Base-by-base conservation (phyloP, 257 asterid genomes). In the Nicotiana attenuata region DNA sequence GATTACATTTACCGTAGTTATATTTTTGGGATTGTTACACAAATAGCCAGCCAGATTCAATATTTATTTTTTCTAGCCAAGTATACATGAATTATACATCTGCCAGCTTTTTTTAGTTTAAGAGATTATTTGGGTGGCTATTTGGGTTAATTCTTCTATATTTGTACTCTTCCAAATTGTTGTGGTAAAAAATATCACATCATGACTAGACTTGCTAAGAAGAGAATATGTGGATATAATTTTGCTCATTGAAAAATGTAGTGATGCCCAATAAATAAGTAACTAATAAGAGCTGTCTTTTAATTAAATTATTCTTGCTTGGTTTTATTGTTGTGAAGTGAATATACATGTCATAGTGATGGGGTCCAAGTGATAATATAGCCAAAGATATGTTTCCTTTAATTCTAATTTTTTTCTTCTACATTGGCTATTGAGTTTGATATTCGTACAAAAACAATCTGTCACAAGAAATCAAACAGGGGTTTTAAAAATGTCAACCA, bases 1-100 rank as follows among this genome's bases (percentile, higher is more conserved):
- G 81, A 73, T 64, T 87, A 84, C 88, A 90, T 11, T 9, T 83
- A 64, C 35, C 78, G 14, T 73, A 22, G 1, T 13, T 52, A 0
- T 41, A 41, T 7, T 50, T 50, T 29, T 26, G 28, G 28, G 28
- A 26, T 26, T 26, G 28, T 26, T 26, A 26, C 28, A 26, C 28
- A 26, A 26, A 26, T 26, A 26, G 28, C n/a, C n/a, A n/a, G n/a
- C n/a, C n/a, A n/a, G n/a, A n/a, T n/a, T n/a, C n/a, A n/a, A n/a
- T n/a, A n/a, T n/a, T n/a, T n/a, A n/a, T n/a, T n/a, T n/a, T 26
- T 26, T 26, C 28, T 26, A 26, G 28, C 28, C 28, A n/a, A 26
- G 28, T 26, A 26, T 26, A 26, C 28, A 26, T 26, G 28, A 1
- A 26, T 26, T 26, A 26, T 26, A 26, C 28, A 26, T 26, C 28